phyloP scores from a whole-genome alignment of 768 basidiomycete species.

The Naematelia aurantialba region DNA sequence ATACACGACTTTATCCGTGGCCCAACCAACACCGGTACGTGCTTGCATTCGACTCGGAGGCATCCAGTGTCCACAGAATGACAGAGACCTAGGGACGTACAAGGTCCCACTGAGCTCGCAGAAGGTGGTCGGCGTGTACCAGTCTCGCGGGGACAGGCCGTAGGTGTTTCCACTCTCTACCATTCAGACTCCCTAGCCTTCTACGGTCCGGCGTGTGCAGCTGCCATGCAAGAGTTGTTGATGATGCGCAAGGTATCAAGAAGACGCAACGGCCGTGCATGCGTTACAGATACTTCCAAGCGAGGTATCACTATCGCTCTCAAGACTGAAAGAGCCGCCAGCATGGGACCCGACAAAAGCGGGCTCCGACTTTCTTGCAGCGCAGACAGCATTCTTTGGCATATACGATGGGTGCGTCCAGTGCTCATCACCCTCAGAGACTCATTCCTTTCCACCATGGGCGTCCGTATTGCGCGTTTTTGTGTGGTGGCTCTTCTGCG shows the following conservation, averaged over 20 bases:
- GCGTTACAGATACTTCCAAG: conserved; percentile 70
- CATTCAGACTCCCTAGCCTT: too few species aligned
- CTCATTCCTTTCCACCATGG: not conserved
- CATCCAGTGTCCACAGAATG: not conserved
- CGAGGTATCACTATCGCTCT: conserved; percentile 66
- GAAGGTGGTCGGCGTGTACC: conserved; percentile 36
- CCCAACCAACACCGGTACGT: not conserved
- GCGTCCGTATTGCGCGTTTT: too few species aligned
- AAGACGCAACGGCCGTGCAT: conserved; percentile 76
- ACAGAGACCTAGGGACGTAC: conserved; percentile 23
- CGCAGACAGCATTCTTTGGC: conserved; percentile 79
- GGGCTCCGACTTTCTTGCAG: conserved; percentile 57
- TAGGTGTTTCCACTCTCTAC: conserved; percentile 13
- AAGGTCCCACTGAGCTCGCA: conserved; percentile 34
- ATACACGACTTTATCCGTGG: conserved; percentile 43
- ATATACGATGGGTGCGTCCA: conserved; percentile 79
- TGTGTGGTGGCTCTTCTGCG: too few species aligned
- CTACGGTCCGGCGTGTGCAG: too few species aligned
- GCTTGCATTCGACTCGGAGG: not conserved
- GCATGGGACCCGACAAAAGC: conserved; percentile 62
- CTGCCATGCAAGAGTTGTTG: not conserved
- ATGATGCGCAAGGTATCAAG: conserved; percentile 66
- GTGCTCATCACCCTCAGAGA: not conserved
- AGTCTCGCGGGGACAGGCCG: conserved; percentile 34
- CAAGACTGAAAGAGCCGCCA: conserved; percentile 42